phyloP scores from a whole-genome alignment of 2,329 filamentous ascomycete species.

The Domatiomyces globalis region DNA sequence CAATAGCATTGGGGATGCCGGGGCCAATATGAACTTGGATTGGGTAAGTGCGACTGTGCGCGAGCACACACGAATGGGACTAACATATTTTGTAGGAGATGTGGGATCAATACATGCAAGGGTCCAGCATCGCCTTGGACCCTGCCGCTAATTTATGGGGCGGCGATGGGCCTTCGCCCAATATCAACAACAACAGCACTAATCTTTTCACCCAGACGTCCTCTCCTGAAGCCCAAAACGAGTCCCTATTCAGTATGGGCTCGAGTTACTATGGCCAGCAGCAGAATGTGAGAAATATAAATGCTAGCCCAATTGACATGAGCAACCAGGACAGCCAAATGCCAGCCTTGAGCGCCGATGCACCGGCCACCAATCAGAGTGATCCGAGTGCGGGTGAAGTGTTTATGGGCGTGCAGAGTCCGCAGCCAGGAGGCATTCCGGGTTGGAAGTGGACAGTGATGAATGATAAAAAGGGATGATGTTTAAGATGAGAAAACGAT shows the following conservation, averaged over 20 bases:
- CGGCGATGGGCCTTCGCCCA: constrained; percentile 6
- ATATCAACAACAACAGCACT: constrained; percentile 10
- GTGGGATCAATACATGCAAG: constrained; percentile 55
- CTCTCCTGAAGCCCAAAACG: constrained; percentile 5
- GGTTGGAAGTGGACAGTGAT: constrained; percentile 18
- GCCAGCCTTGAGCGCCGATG: constrained; percentile 7
- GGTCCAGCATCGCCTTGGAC: constrained; percentile 34
- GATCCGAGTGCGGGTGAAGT: constrained; percentile 14
- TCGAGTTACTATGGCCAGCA: constrained; percentile 3
- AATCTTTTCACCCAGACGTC: constrained; percentile 12
- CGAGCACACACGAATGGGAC: constrained; percentile 1
- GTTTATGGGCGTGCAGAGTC: constrained; percentile 18
- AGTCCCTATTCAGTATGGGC: constrained; percentile 7
- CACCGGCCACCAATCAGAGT: constrained; percentile 2
- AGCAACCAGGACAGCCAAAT: constrained; percentile 8
- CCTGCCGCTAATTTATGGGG: constrained; percentile 27
- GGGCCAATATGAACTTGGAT: constrained; percentile 40
- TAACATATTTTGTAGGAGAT: constrained; percentile 38
- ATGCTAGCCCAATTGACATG: constrained; percentile 7
- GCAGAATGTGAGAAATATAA: constrained; percentile 7
- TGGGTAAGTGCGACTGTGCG: constrained; percentile 39
- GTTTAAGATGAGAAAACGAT: neutral
- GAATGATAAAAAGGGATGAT: constrained; percentile 9
- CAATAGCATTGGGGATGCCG: constrained; percentile 36
- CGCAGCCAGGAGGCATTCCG: constrained; percentile 12